A percentile compares a stretch with the other conserved stretches of the same genome.
phyloP scores from a whole-genome alignment of 2,329 filamentous ascomycete species.

The Blastomyces parvus region DNA sequence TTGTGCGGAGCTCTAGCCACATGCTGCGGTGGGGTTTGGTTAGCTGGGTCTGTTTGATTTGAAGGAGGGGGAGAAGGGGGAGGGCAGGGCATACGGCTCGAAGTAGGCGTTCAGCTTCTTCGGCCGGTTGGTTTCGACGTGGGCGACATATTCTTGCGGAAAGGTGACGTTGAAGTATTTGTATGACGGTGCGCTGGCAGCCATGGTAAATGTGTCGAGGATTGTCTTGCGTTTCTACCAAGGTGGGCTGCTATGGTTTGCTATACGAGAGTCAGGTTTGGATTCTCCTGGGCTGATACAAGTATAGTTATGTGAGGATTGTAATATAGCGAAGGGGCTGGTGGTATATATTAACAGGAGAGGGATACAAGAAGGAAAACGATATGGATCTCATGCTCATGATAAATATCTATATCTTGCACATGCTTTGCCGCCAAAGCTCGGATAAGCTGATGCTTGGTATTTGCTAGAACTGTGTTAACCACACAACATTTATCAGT shows the following conservation, averaged over 20 bases:
- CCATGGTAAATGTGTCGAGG: background rate
- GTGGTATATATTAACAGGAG: background rate
- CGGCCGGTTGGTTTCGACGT: slow-evolving; percentile 84
- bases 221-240: background rate
- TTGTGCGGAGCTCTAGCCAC: slow-evolving; percentile 68
- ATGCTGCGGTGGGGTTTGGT: slow-evolving; percentile 43
- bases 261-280: background rate
- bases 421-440: background rate
- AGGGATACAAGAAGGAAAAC: background rate
- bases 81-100: slow-evolving; percentile 43
- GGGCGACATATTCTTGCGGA: slow-evolving; percentile 64
- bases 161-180: slow-evolving; percentile 65
- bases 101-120: slow-evolving; percentile 82
- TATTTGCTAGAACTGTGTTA: too few species aligned
- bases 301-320: background rate
- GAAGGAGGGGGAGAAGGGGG: slow-evolving; percentile 6
- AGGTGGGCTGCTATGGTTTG: background rate
- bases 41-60: background rate
- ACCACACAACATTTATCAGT: too few species aligned
- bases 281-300: background rate
- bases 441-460: background rate
- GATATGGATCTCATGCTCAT: too few species aligned
- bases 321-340: background rate
- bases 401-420: background rate
- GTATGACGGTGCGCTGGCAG: slow-evolving; percentile 7